Evolutionary conservation across 176 grass and related monocot genomes (phyloP).

Genomic region (Carex littledalei): DNA sequence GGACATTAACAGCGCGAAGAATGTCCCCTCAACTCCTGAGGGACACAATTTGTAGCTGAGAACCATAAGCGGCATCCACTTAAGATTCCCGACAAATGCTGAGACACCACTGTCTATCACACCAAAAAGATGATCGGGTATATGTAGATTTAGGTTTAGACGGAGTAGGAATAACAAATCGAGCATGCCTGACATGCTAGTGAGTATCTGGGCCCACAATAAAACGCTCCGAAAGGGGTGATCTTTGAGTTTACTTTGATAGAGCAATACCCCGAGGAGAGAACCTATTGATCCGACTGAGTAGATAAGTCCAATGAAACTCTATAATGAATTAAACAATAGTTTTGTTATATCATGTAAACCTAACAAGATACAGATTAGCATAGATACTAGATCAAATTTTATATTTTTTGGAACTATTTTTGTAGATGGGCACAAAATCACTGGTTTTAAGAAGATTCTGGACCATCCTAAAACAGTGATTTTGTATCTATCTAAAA

Average conservation of each 20-base stretch:
- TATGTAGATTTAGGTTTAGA: conserved; percentile 48
- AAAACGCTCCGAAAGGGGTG: conserved; percentile 55
- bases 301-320: conserved; percentile 57
- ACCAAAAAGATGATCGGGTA: conserved; percentile 60
- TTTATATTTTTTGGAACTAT: no score
- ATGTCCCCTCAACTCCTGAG: conserved; percentile 65
- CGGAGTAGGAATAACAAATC: conserved; percentile 59
- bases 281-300: conserved; percentile 74
- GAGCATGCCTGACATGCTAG: conserved; percentile 61
- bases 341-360: background rate
- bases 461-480: no score
- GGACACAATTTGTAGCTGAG: conserved; percentile 80
- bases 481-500: no score
- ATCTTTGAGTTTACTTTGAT: conserved; percentile 60
- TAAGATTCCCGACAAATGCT: conserved; percentile 41
- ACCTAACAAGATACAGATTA: background rate
- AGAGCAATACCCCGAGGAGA: conserved; percentile 65
- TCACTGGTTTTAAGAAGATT: no score
- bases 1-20: conserved; percentile 78
- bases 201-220: conserved; percentile 65
- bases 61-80: conserved; percentile 80
- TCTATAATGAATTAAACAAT: conserved; percentile 39
- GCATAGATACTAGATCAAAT: background rate
- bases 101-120: conserved; percentile 55
- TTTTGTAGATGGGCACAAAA: no score